phyloP scores from a whole-genome alignment of 169 alveolate species.

The Prorocentrum cordatum region DNA sequence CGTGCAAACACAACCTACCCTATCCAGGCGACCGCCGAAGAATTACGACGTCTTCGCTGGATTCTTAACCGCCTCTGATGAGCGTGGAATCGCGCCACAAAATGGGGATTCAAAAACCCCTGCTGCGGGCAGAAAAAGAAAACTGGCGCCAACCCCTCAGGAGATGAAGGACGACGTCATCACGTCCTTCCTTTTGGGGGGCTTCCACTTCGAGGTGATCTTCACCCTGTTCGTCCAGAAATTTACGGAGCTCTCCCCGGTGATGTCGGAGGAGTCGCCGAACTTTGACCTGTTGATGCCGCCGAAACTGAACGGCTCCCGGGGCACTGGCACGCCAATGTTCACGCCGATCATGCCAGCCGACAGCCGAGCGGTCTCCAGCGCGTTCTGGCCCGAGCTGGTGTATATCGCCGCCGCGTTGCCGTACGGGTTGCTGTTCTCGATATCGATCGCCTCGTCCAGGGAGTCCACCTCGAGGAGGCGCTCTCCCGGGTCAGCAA shows the following conservation, averaged over 20 bases:
- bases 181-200: constrained; percentile 49
- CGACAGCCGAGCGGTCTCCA: neutral
- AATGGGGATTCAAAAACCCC: no score
- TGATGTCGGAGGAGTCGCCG: constrained; percentile 54
- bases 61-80: no score
- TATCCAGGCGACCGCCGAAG: no score
- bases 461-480: constrained; percentile 16
- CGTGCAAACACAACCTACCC: no score
- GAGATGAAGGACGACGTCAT: constrained; percentile 41
- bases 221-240: constrained; percentile 25
- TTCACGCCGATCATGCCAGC: constrained; percentile 66
- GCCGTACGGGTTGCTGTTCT: constrained; percentile 52
- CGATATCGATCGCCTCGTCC: constrained; percentile 46
- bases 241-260: constrained; percentile 36
- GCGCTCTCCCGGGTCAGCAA: neutral
- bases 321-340: constrained; percentile 54
- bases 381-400: neutral
- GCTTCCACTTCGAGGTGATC: constrained; percentile 64
- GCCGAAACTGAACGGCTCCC: constrained; percentile 63
- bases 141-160: no score
- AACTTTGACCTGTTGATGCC: constrained; percentile 14
- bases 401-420: constrained; percentile 61
- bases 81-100: no score
- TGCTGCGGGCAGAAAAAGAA: no score
- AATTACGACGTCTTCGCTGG: no score